Evolutionary conservation across 805 yeast genomes (phyloP).

Genomic region (Zygosaccharomyces bisporus): DNA sequence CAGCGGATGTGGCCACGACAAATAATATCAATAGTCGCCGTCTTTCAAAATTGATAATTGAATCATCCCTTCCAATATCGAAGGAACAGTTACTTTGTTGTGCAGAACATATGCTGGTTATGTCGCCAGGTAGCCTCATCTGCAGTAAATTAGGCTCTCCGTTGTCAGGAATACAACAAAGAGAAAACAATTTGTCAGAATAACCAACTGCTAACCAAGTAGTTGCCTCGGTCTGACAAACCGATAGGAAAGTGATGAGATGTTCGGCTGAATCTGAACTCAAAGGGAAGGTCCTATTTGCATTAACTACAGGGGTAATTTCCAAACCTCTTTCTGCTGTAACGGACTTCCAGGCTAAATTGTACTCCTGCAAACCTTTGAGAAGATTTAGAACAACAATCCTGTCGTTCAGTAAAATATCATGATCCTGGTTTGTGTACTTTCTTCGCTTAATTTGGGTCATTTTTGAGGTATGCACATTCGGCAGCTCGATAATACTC

Average conservation of each 20-base stretch:
- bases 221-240: not conserved
- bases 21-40: conserved; percentile 5
- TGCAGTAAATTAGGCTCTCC: conserved; percentile 9
- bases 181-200: conserved; percentile 6
- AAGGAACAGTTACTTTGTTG: not conserved
- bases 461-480: not conserved
- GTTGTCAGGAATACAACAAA: not conserved
- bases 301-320: not conserved
- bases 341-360: not conserved
- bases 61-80: not conserved
- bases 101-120: conserved; percentile 9
- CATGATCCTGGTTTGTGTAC: not conserved
- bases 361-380: conserved; percentile 20
- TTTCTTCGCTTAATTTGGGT: conserved; percentile 1
- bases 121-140: conserved; percentile 15
- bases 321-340: not conserved
- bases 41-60: not conserved
- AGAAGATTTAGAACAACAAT: conserved; percentile 13
- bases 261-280: not conserved
- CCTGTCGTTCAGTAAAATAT: not conserved
- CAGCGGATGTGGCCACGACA: conserved; percentile 9
- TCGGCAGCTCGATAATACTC: conserved; percentile 4
- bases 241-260: conserved; percentile 9
- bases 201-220: conserved; percentile 12
- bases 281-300: not conserved